phyloP scores from a whole-genome alignment of 2,329 filamentous ascomycete genomes.

The Exophiala alcalophila region DNA sequence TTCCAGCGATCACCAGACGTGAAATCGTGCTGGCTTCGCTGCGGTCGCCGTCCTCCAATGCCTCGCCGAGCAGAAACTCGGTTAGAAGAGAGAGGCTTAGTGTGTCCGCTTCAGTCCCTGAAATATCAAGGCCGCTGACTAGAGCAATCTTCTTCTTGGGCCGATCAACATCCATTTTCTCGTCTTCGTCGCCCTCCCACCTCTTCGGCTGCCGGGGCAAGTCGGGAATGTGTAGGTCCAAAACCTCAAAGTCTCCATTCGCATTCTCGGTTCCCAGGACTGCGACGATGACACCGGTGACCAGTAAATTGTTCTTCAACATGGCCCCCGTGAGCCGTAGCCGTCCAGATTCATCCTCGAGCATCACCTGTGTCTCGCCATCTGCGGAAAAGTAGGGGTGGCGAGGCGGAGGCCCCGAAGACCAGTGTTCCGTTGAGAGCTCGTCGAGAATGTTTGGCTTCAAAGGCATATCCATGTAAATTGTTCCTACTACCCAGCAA shows the following conservation, averaged over 20 bases:
- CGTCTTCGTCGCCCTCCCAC: conserved; percentile 65
- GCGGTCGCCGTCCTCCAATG: conserved; percentile 60
- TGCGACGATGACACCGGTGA: conserved; percentile 92
- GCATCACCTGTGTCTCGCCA: conserved; percentile 68
- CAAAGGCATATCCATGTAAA: conserved; percentile 95
- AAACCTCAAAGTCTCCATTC: conserved; percentile 86
- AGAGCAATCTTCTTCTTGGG: conserved; percentile 72
- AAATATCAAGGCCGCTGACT: conserved; percentile 83
- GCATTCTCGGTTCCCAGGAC: conserved; percentile 91
- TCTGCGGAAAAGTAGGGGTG: conserved; percentile 71
- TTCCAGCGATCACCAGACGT: conserved; percentile 84
- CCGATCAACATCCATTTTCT: conserved; percentile 27
- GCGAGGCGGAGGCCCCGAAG: conserved; percentile 72
- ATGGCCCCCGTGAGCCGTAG: conserved; percentile 71
- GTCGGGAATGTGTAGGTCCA: conserved; percentile 86
- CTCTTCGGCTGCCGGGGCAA: conserved; percentile 76
- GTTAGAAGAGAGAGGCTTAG: conserved; percentile 73
- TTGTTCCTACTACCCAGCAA: conserved; percentile 91
- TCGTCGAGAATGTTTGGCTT: conserved; percentile 97
- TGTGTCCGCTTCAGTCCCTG: conserved; percentile 69
- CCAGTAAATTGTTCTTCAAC: conserved; percentile 67
- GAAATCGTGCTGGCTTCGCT: conserved; percentile 65
- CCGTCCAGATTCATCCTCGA: conserved; percentile 94
- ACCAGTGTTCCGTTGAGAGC: conserved; percentile 93
- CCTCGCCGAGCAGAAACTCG: conserved; percentile 86